phyloP scores from a whole-genome alignment of 805 yeast species.

The Suhomyces sp. region DNA sequence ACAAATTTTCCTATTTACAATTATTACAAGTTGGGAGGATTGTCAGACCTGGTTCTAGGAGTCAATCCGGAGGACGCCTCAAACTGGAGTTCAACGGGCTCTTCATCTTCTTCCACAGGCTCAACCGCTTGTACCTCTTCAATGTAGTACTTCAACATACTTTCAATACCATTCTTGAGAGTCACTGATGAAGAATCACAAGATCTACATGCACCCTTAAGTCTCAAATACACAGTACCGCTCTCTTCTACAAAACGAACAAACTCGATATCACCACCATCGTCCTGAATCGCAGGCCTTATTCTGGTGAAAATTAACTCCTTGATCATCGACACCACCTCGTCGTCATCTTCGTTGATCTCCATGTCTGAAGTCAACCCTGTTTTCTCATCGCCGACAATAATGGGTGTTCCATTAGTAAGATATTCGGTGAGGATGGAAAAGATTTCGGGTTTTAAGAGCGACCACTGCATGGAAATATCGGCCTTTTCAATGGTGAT shows the following conservation, averaged over 20 bases:
- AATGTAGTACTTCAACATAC: constrained; percentile 67
- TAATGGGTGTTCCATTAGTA: constrained; percentile 55
- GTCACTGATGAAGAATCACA: constrained; percentile 67
- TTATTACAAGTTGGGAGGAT: constrained; percentile 27
- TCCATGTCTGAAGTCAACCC: constrained; percentile 31
- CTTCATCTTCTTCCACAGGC: constrained; percentile 45
- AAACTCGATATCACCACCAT: constrained; percentile 73
- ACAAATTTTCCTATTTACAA: neutral
- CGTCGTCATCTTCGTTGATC: constrained; percentile 61
- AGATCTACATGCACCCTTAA: constrained; percentile 72
- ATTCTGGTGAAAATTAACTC: constrained; percentile 68
- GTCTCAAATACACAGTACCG: constrained; percentile 57
- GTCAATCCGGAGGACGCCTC: constrained; percentile 19
- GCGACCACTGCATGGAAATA: constrained; percentile 53
- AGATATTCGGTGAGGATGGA: constrained; percentile 54
- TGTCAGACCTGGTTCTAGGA: constrained; percentile 26
- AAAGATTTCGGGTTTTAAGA: constrained; percentile 66
- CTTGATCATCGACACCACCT: constrained; percentile 62
- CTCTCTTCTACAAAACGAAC: constrained; percentile 51
- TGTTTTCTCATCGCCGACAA: constrained; percentile 30
- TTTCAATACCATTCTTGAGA: constrained; percentile 64
- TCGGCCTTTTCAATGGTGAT: constrained; percentile 71
- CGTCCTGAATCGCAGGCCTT: constrained; percentile 72
- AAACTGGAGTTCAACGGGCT: constrained; percentile 14
- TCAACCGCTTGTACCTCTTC: constrained; percentile 63